Evolutionary conservation across 2,329 filamentous ascomycete genomes (phyloP).

Genomic region (Elsinoe australis): DNA sequence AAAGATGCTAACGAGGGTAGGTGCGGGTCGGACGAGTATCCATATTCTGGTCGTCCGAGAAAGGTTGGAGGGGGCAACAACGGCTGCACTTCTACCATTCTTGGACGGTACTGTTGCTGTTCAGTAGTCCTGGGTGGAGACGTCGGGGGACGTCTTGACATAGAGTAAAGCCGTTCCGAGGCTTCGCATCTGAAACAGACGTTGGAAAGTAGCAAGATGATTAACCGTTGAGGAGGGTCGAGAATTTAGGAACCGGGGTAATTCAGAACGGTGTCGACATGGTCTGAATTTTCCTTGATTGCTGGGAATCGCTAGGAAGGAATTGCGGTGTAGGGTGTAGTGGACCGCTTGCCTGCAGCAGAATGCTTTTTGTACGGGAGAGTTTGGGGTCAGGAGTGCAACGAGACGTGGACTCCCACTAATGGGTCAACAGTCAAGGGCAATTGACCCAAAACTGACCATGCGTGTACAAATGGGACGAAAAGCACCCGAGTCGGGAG

Average conservation of each 20-base stretch:
- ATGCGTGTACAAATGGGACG: not conserved
- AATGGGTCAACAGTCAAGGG: not conserved
- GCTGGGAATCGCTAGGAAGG: not conserved
- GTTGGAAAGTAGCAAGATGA: slow-evolving; percentile 15
- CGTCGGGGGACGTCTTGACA: slow-evolving; percentile 12
- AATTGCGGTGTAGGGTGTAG: slow-evolving; percentile 7
- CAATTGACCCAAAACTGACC: not conserved
- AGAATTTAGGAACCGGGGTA: slow-evolving; percentile 2
- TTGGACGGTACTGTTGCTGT: not conserved
- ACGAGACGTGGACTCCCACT: slow-evolving; percentile 7
- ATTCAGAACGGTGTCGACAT: slow-evolving; percentile 1
- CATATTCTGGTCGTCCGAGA: slow-evolving; percentile 16
- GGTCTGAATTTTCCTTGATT: slow-evolving; percentile 3
- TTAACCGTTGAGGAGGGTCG: slow-evolving; percentile 8
- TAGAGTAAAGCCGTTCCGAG: slow-evolving; percentile 13
- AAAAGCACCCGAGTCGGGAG: slow-evolving; percentile 10
- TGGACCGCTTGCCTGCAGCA: slow-evolving; percentile 12
- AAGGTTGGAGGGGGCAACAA: slow-evolving; percentile 15
- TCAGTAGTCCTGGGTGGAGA: slow-evolving; percentile 10
- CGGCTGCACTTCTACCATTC: slow-evolving; percentile 16
- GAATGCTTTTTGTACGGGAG: slow-evolving; percentile 14
- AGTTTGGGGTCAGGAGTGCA: slow-evolving; percentile 12
- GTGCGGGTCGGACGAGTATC: slow-evolving; percentile 14
- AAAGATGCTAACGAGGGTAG: slow-evolving; percentile 12
- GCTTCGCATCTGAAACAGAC: slow-evolving; percentile 15